Percentiles rank a stretch among this genome's conserved stretches.
These are phyloP conservation scores for Solanum pimpinellifolium DNA, from an alignment of 257 asterid genomes.

Conservation along the genomic window DNA sequence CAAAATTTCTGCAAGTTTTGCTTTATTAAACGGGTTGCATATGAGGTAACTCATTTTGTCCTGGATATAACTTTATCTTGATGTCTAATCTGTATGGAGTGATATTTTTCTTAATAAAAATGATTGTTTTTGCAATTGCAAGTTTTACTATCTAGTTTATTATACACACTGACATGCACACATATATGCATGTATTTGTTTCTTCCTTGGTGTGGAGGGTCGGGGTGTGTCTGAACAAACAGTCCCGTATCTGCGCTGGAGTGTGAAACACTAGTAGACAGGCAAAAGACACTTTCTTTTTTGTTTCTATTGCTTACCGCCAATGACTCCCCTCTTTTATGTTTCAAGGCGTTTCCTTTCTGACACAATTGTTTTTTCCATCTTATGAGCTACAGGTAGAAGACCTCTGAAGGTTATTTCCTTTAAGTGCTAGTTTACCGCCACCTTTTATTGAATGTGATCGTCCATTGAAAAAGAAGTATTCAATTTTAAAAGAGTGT, in stretches of 20 bases:
- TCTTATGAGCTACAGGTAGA: constrained; percentile 22
- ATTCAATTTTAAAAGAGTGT: constrained; percentile 9
- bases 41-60: not conserved
- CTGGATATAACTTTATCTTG: not conserved
- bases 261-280: constrained; percentile 35
- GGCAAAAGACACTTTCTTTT: constrained; percentile 17
- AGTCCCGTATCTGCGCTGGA: constrained; percentile 10
- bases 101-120: not conserved
- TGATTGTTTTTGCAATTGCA: not conserved
- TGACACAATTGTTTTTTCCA: not conserved
- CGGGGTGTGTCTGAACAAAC: not conserved
- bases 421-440: constrained; percentile 3
- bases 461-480: constrained; percentile 1
- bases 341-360: not conserved
- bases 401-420: constrained; percentile 19
- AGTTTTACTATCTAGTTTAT: not conserved
- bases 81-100: not conserved
- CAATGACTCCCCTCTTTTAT: not conserved
- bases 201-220: not conserved
- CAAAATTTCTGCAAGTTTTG: not conserved
- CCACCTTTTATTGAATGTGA: constrained; percentile 22
- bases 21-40: not conserved
- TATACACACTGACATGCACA: not conserved
- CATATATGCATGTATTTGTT: not conserved
- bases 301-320: not conserved